These are phyloP conservation scores for Bertia moriformis DNA, from an alignment of 2,329 filamentous ascomycete genomes.

Conservation along the genomic window DNA sequence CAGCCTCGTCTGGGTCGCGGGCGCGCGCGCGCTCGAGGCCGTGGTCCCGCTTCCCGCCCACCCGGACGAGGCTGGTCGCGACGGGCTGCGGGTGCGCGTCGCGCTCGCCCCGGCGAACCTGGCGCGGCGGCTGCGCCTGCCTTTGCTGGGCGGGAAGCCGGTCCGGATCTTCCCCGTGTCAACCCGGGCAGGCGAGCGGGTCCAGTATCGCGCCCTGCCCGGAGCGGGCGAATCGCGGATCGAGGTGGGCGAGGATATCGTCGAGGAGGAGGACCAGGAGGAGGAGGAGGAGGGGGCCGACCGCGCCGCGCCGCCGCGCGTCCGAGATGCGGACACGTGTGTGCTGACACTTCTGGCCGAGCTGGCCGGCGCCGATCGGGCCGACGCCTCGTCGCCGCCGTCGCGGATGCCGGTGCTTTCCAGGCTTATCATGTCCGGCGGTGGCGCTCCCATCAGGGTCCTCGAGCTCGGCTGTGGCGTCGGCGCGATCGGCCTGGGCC, in stretches of 20 bases:
- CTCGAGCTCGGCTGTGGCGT: constrained; percentile 43
- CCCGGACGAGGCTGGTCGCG: too few relatives aligned
- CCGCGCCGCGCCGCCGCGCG: constrained; percentile 42
- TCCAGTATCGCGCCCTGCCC: constrained; percentile 11
- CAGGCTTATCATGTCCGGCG: constrained; percentile 10
- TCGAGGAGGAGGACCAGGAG: constrained; percentile 20
- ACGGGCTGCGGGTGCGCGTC: too few relatives aligned
- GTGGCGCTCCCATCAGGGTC: constrained; percentile 19
- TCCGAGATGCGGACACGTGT: constrained; percentile 42
- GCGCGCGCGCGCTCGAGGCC: constrained; percentile 24
- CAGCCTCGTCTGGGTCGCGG: constrained; percentile 14
- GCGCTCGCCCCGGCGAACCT: too few relatives aligned
- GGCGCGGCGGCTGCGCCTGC: too few relatives aligned
- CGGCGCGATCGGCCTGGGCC: constrained; percentile 35
- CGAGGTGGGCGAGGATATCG: constrained; percentile 11
- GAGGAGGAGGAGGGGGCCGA: constrained; percentile 44
- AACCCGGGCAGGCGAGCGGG: constrained; percentile 6
- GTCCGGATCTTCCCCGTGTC: too few relatives aligned
- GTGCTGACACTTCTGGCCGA: too few relatives aligned
- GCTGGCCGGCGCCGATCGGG: too few relatives aligned
- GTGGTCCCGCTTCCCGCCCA: constrained; percentile 2
- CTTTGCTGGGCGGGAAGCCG: too few relatives aligned
- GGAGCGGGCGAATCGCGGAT: constrained; percentile 4
- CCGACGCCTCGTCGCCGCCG: constrained; percentile 2
- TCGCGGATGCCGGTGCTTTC: constrained; percentile 13